phyloP scores from a whole-genome alignment of 495 filamentous ascomycete species.

The Tuber aestivum region DNA sequence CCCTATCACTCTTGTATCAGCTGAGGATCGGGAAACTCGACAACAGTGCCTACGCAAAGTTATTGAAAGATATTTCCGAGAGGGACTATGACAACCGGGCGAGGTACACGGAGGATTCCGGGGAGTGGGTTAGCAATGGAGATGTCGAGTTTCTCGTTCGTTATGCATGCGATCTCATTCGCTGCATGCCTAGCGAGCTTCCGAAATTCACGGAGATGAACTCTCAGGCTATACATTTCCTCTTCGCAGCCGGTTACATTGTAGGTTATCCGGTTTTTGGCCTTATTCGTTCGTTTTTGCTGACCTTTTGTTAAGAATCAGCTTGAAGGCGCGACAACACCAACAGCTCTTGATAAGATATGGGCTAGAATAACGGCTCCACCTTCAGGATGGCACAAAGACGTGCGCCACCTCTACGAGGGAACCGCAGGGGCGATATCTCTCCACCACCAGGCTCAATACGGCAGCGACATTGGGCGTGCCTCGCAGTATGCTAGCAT shows the following conservation, averaged over 20 bases:
- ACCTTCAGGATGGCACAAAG: conserved; percentile 40
- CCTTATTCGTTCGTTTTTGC: conserved; percentile 1
- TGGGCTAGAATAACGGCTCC: conserved; percentile 36
- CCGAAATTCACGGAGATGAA: conserved; percentile 35
- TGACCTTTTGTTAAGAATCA: conserved; percentile 36
- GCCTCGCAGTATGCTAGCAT: conserved; percentile 34
- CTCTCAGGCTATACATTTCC: conserved; percentile 39
- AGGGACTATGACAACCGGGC: conserved; percentile 35
- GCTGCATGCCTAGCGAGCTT: conserved; percentile 36
- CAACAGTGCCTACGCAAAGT: conserved; percentile 32
- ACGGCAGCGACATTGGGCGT: conserved; percentile 25
- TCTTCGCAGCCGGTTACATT: conserved; percentile 42
- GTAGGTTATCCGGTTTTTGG: conserved; percentile 23
- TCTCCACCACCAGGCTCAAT: conserved; percentile 39
- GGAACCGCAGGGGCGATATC: conserved; percentile 32
- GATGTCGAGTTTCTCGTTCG: conserved; percentile 41
- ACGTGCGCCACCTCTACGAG: conserved; percentile 39
- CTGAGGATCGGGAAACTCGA: conserved; percentile 28
- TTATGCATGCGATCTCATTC: conserved; percentile 41
- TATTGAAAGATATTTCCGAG: conserved; percentile 40
- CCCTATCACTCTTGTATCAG: conserved; percentile 36
- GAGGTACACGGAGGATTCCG: conserved; percentile 20
- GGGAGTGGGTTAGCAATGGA: conserved; percentile 28
- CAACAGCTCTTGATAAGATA: conserved; percentile 30
- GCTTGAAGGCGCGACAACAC: conserved; percentile 36